These are phyloP conservation scores for Lotus japonicus DNA, from an alignment of 306 rosid genomes.

Conservation along the genomic window DNA sequence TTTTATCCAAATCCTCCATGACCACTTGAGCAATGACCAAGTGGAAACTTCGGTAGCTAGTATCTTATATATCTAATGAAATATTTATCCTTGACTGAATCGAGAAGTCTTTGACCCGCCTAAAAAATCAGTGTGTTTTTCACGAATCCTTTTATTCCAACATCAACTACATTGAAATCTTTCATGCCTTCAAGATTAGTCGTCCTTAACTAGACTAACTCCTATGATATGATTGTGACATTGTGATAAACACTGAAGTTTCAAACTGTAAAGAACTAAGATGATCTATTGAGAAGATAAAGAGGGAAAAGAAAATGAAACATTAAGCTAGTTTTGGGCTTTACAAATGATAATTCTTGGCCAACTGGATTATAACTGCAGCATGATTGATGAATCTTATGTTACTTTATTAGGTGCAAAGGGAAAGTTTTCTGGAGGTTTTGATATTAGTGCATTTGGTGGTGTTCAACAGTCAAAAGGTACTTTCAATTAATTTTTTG, in stretches of 20 bases:
- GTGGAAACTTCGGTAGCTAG: background rate
- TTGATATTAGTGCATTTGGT: slow-evolving; percentile 73
- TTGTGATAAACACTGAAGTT: background rate
- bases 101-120: background rate
- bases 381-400: slow-evolving; percentile 11
- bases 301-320: slow-evolving; percentile 4
- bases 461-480: slow-evolving; percentile 56
- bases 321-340: background rate
- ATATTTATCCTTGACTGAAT: background rate
- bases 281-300: background rate
- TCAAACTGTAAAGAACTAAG: background rate
- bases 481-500: slow-evolving; percentile 18
- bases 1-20: background rate
- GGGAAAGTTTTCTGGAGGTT: slow-evolving; percentile 95
- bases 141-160: background rate
- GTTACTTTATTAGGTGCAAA: slow-evolving; percentile 57
- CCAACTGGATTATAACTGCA: background rate
- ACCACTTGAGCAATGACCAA: background rate
- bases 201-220: background rate
- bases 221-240: background rate
- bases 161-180: background rate
- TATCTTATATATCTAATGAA: background rate
- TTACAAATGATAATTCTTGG: slow-evolving; percentile 1
- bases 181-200: background rate
- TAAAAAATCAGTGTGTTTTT: background rate